Evolutionary conservation across 495 filamentous ascomycete genomes (phyloP).

Genomic region (Aspergillus homomorphus): DNA sequence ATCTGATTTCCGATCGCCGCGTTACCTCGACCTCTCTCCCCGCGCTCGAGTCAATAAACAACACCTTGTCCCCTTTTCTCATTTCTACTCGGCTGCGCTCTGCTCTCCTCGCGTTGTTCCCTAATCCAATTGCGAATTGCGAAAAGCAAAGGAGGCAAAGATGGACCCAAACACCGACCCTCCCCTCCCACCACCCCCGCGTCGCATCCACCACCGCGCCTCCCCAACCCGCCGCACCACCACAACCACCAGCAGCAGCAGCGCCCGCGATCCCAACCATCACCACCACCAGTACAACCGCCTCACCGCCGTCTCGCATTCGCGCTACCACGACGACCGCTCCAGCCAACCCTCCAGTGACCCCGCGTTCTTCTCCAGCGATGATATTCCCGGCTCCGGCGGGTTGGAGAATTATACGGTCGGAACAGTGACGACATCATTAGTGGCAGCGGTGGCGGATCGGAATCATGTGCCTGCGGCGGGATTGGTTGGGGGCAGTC

Average conservation of each 20-base stretch:
- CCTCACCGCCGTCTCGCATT: not conserved
- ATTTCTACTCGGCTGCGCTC: no score
- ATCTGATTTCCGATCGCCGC: not conserved
- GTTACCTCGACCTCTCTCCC: no score
- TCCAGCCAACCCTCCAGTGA: constrained; percentile 63
- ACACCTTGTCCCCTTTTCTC: no score
- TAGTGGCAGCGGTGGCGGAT: no score
- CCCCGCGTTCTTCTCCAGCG: constrained; percentile 73
- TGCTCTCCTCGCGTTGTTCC: no score
- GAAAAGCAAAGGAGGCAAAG: no score
- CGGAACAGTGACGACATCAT: no score
- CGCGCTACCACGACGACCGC: constrained; percentile 41
- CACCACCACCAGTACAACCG: not conserved
- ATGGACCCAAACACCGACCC: not conserved
- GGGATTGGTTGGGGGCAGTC: constrained; percentile 31
- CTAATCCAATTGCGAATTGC: no score
- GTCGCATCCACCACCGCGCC: not conserved
- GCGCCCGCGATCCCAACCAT: not conserved
- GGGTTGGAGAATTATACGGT: constrained; percentile 62
- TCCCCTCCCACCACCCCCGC: not conserved
- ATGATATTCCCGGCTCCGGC: constrained; percentile 63
- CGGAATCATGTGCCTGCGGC: constrained; percentile 34
- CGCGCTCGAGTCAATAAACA: no score
- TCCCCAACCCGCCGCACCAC: not conserved
- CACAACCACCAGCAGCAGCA: not conserved